Evolutionary conservation across 73 alveolate genomes (phyloP).

Genomic region (Loxodes magnus): DNA sequence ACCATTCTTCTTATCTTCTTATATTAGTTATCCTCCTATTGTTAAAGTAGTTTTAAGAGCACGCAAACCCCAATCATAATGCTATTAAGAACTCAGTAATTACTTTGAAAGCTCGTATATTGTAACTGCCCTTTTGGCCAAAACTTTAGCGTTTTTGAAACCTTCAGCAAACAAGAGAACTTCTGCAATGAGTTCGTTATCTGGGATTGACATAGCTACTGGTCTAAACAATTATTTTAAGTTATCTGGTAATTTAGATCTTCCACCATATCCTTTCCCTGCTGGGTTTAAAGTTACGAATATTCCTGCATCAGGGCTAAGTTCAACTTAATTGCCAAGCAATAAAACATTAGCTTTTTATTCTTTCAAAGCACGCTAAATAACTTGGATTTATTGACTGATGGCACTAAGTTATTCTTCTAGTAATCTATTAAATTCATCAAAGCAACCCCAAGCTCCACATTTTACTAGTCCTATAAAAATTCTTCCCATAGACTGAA

Average conservation of each 20-base stretch:
- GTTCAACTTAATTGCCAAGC: conserved; percentile 51
- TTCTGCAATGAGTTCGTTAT: conserved; percentile 99
- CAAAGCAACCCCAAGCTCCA: conserved; percentile 99
- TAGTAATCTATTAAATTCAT: conserved; percentile 98
- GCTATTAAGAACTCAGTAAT: conserved; percentile 94
- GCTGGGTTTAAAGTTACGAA: conserved; percentile 99
- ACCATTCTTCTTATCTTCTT: conserved; percentile 58
- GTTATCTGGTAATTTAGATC: conserved; percentile 99
- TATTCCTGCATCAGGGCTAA: conserved; percentile 68
- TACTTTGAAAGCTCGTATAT: conserved; percentile 92
- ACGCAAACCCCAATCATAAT: conserved; percentile 99
- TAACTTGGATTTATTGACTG: conserved; percentile 92
- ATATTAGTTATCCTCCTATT: conserved; percentile 95
- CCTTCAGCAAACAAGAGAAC: conserved; percentile 99
- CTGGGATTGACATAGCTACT: conserved; percentile 99
- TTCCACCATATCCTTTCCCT: conserved; percentile 99
- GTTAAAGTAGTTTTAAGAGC: conserved; percentile 98
- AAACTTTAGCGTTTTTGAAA: conserved; percentile 74
- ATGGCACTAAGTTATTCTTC: conserved; percentile 99
- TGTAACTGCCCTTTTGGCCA: conserved; percentile 88
- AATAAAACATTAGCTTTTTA: conserved; percentile 67
- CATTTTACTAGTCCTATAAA: conserved; percentile 99
- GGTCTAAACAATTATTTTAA: conserved; percentile 98
- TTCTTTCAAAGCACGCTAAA: conserved; percentile 64
- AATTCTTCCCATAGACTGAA: conserved; percentile 99